Base-by-base conservation (phyloP, 148 eudicot species). In the Chenopodium berlandieri region DNA sequence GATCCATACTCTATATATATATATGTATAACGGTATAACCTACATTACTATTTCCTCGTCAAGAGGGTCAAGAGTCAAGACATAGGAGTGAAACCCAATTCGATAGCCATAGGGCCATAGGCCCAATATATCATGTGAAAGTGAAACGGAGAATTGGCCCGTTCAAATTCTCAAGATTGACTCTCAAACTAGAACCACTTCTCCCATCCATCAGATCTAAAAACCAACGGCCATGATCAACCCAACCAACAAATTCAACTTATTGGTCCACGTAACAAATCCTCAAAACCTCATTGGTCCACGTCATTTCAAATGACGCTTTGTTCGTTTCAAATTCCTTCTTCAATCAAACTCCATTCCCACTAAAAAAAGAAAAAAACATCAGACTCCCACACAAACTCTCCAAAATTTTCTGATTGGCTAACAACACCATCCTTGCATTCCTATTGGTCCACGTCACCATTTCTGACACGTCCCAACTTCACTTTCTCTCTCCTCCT, bases 401-500 rank as follows among this genome's bases (percentile, higher is more conserved):
- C 11, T 50, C 20, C 17, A 17, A 69, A 60, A 32, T 4, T 71
- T 60, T 27, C 71, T 81, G 37, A 80, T 89, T 86, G 90, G 88
- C 75, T 64, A 4, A n/a, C 27, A 9, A 32, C 60, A 32, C 9
- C 58, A 69, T 3, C 34, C 34, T 58, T 66, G 13, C 65, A 32
- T 46, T 64, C 75, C 54, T 2, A 90, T 88, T 89, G 92, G 91
- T 86, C 90, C 95, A 92, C 88, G 84, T 87, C 84, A 88, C n/a
- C 77, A 73, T 0, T 44, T 22, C 30, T 88, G 93, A 87, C 95
- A 88, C 88, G 76, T 78, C 77, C 75, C 46, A 16, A 56, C 44
- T 76, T 76, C 69, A 12, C 77, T 67, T 6, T 56, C 82, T 58
- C 79, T 69, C 72, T 14, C 34, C n/a, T 22, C 10, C 9, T 44